Evolutionary conservation across 441 rosid species (phyloP), one percentile per base, ranked within the genome.

Genomic region (Rhodomyrtus psidioides): DNA sequence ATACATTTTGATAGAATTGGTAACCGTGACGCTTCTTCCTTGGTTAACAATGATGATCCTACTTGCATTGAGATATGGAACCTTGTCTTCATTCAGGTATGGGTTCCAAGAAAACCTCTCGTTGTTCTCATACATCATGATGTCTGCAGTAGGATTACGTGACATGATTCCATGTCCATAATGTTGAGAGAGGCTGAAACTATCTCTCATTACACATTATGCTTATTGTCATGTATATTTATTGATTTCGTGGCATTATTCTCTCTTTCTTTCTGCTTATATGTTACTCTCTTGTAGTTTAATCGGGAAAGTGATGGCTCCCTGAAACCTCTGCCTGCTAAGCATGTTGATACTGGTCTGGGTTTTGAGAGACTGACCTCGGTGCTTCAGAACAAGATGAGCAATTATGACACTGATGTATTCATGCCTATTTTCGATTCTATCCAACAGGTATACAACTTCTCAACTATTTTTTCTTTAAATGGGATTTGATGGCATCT

Each of bases 1-100:
- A 98, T 98, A 83, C 99, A 98, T 92, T 98, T 87, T 83, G 99
- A 98, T 88, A 93, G 99, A 89, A 87, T 94, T 88, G 99, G 99
- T 85, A 92, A 94, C 83, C 98, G 98, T 0, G 94, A 97, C 82
- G 98, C 99, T 87, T 93, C 97, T 83, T 84, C 88, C 30, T 92
- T 97, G 91, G 98, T 97, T 84, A 97, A 97, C 86, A 92, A 95
- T 88, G 99, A 95, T n/a, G 98, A 96, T 94, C 98, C 99, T 88
- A 98, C 99, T 23, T 95, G 98, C 91, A 91, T 98, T 87, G 99
- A 98, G 91, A 98, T 98, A 88, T 98, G 99, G 99, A 97, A 97
- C 86, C 97, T 96, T 28, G 99, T 97, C 83, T 98, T 98, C 89
- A 96, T 98, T 92, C 99, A 97, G 99, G 99, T 96, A 90, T 21